phyloP scores from a whole-genome alignment of 768 basidiomycete species.

The Mycena rosella region DNA sequence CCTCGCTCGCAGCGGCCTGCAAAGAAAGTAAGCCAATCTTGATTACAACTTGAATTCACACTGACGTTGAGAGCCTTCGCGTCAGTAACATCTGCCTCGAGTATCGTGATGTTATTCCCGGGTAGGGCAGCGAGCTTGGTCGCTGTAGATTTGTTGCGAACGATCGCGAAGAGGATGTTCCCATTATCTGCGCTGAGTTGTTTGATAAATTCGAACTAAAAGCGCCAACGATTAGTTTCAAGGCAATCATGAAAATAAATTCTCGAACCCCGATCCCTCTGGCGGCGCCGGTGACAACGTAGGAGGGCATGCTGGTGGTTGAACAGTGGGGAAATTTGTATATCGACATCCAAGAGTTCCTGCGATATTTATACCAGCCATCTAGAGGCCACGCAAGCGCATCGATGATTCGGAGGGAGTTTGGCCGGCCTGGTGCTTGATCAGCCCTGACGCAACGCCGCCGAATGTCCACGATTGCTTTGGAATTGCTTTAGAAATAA shows the following conservation, averaged over 20 bases:
- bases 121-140: not conserved
- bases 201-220: conserved; percentile 18
- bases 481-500: too few relatives aligned
- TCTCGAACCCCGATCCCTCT: not conserved
- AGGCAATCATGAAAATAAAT: not conserved
- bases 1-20: conserved; percentile 10
- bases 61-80: not conserved
- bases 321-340: not conserved
- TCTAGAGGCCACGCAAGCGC: too few relatives aligned
- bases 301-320: not conserved
- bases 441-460: too few relatives aligned
- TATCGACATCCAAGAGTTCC: too few relatives aligned
- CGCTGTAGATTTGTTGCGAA: not conserved
- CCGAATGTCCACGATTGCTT: too few relatives aligned
- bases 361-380: too few relatives aligned
- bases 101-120: conserved; percentile 5
- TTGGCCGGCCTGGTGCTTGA: too few relatives aligned
- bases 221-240: too few relatives aligned
- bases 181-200: conserved; percentile 14
- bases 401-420: too few relatives aligned
- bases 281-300: conserved; percentile 4
- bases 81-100: conserved; percentile 22
- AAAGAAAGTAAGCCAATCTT: not conserved
- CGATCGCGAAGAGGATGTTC: conserved; percentile 11
- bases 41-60: not conserved